phyloP scores from a whole-genome alignment of 2,329 filamentous ascomycete species.

The Neopestalotiopsis rosae region DNA sequence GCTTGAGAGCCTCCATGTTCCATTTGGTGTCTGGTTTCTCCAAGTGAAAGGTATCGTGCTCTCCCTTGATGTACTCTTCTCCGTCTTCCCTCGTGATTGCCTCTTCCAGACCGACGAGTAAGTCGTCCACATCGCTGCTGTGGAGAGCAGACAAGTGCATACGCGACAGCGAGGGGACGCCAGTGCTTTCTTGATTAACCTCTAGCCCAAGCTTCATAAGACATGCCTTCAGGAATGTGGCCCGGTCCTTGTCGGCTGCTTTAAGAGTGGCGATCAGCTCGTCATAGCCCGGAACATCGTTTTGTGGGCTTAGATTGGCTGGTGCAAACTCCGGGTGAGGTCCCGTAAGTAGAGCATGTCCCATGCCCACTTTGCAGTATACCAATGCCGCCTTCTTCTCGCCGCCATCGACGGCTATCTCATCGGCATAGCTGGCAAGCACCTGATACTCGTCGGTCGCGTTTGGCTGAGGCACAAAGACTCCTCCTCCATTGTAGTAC shows the following conservation, averaged over 20 bases:
- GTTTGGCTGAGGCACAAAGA: conserved; percentile 79
- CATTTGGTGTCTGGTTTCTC: conserved; percentile 69
- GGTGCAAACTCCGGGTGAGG: conserved; percentile 95
- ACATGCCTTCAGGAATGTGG: conserved; percentile 79
- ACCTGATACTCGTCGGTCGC: conserved; percentile 70
- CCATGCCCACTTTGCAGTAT: conserved; percentile 82
- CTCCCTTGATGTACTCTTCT: conserved; percentile 76
- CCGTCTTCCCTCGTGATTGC: conserved; percentile 70
- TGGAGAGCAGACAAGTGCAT: conserved; percentile 80
- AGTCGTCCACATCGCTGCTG: conserved; percentile 67
- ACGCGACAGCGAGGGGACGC: conserved; percentile 79
- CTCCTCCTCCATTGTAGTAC: conserved; percentile 94
- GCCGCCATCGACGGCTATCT: conserved; percentile 78
- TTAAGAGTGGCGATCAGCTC: conserved; percentile 71
- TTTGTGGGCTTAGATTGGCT: conserved; percentile 73
- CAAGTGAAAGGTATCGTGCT: conserved; percentile 83
- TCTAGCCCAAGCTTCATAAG: conserved; percentile 82
- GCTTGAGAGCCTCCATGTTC: conserved; percentile 59
- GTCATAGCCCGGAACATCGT: conserved; percentile 71
- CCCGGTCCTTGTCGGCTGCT: conserved; percentile 72
- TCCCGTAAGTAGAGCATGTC: conserved; percentile 79
- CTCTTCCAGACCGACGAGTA: conserved; percentile 70
- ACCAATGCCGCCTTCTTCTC: conserved; percentile 78
- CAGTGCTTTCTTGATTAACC: conserved; percentile 70
- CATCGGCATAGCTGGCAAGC: conserved; percentile 78